Conservation (phyloP, 163 green algal species). For the Scenedesmus sp. region DNA sequence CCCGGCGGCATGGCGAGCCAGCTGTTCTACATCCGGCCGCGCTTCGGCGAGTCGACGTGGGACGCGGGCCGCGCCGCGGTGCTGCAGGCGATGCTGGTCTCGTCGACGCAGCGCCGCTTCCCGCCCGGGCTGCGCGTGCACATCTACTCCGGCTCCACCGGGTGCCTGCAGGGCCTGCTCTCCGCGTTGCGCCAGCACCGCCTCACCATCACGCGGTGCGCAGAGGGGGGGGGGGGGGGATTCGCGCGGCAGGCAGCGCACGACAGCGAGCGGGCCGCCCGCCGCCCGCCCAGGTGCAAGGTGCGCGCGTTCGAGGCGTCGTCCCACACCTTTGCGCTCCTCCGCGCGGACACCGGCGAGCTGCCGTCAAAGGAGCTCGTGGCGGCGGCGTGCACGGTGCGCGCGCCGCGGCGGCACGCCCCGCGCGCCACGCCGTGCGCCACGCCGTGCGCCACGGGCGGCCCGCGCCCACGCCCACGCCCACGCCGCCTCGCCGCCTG, state of each 20-base stretch:
- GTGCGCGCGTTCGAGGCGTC: constrained; percentile 29
- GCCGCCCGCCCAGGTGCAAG: constrained; percentile 48
- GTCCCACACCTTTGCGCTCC: constrained; percentile 41
- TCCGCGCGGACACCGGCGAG: constrained; percentile 10
- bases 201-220: constrained; percentile 39
- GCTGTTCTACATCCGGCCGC: constrained; percentile 45
- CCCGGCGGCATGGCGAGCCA: constrained; percentile 24
- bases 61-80: constrained; percentile 50
- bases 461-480: too few relatives aligned
- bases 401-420: too few relatives aligned
- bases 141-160: constrained; percentile 28
- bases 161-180: constrained; percentile 31
- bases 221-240: too few relatives aligned
- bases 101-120: constrained; percentile 81
- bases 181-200: constrained; percentile 10
- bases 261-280: too few relatives aligned
- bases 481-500: too few relatives aligned
- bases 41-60: constrained; percentile 33
- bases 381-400: constrained; percentile 18
- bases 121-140: constrained; percentile 53
- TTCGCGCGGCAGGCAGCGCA: too few relatives aligned
- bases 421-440: too few relatives aligned
- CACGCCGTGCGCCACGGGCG: too few relatives aligned
- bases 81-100: constrained; percentile 74
- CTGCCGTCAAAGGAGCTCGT: constrained; percentile 21